phyloP scores from a whole-genome alignment of 1,284 basidiomycete genomes.

The Apiotrichum brassicae region DNA sequence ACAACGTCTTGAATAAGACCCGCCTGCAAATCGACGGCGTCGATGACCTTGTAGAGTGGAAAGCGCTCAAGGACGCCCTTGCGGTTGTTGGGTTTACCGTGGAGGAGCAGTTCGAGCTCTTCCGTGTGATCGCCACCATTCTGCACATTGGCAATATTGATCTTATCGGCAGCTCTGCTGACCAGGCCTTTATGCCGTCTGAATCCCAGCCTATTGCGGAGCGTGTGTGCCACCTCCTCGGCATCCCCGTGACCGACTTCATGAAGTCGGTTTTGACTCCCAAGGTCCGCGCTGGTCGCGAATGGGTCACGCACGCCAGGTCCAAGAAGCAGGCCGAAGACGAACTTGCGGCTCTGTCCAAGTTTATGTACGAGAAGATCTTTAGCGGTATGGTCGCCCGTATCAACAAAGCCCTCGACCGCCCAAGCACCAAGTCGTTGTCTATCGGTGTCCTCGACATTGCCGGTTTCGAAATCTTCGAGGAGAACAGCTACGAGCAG shows the following conservation, averaged over 20 bases:
- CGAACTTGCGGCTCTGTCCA: slow-evolving; percentile 86
- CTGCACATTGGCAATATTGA: slow-evolving; percentile 93
- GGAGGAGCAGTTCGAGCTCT: slow-evolving; percentile 83
- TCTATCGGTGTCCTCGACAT: slow-evolving; percentile 99
- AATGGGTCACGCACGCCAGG: slow-evolving; percentile 92
- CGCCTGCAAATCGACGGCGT: slow-evolving; percentile 89
- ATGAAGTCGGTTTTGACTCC: slow-evolving; percentile 80
- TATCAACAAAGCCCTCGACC: slow-evolving; percentile 89
- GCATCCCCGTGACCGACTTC: slow-evolving; percentile 84
- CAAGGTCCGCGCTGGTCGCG: slow-evolving; percentile 85
- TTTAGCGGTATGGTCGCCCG: slow-evolving; percentile 91
- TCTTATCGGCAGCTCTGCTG: slow-evolving; percentile 72
- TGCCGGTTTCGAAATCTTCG: slow-evolving; percentile 91
- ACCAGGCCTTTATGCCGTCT: slow-evolving; percentile 81
- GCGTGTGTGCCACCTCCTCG: slow-evolving; percentile 86
- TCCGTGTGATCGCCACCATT: slow-evolving; percentile 88
- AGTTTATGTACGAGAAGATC: slow-evolving; percentile 95
- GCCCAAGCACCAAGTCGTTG: slow-evolving; percentile 76
- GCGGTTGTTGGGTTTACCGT: slow-evolving; percentile 59
- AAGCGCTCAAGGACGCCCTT: slow-evolving; percentile 55
- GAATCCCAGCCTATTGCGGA: slow-evolving; percentile 55
- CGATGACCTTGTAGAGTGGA: slow-evolving; percentile 87
- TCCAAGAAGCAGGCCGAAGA: slow-evolving; percentile 88
- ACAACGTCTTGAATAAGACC: slow-evolving; percentile 86
- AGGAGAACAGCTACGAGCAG: slow-evolving; percentile 87